phyloP scores from a whole-genome alignment of 441 rosid species.

The Adansonia rubrostipa region DNA sequence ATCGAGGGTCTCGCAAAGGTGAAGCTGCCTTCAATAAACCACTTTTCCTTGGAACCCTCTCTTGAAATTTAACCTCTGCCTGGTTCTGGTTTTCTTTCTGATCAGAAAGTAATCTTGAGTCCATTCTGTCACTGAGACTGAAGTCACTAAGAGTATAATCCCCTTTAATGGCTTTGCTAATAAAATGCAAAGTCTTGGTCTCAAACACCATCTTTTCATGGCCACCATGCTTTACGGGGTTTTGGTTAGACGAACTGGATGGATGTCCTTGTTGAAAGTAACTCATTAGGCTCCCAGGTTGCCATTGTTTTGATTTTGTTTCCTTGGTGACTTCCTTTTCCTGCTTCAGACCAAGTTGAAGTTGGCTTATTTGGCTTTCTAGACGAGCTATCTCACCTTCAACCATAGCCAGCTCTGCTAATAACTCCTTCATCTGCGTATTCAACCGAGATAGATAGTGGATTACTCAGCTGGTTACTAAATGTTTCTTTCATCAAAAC shows the following conservation, averaged over 20 bases:
- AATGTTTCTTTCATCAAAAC: neutral
- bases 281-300: slow-evolving; percentile 27
- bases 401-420: slow-evolving; percentile 74
- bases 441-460: neutral
- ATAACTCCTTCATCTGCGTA: slow-evolving; percentile 69
- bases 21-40: slow-evolving; percentile 61
- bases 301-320: slow-evolving; percentile 56
- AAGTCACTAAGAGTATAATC: slow-evolving; percentile 61
- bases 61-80: slow-evolving; percentile 49
- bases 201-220: slow-evolving; percentile 58
- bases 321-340: slow-evolving; percentile 60
- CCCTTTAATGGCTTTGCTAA: slow-evolving; percentile 85
- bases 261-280: slow-evolving; percentile 36
- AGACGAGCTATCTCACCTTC: slow-evolving; percentile 76
- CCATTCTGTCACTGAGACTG: slow-evolving; percentile 48
- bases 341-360: slow-evolving; percentile 56
- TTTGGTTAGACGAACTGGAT: slow-evolving; percentile 37
- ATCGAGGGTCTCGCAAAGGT: slow-evolving; percentile 66
- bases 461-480: neutral
- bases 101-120: slow-evolving; percentile 38
- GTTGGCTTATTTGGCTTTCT: slow-evolving; percentile 72
- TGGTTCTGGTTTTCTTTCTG: slow-evolving; percentile 54
- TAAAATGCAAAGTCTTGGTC: slow-evolving; percentile 86
- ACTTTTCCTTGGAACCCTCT: slow-evolving; percentile 41
- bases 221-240: slow-evolving; percentile 46